Percentiles rank a stretch among this genome's conserved stretches.
Evolutionary conservation across 768 basidiomycete species (phyloP).

Genomic region (Saitozyma sp.): DNA sequence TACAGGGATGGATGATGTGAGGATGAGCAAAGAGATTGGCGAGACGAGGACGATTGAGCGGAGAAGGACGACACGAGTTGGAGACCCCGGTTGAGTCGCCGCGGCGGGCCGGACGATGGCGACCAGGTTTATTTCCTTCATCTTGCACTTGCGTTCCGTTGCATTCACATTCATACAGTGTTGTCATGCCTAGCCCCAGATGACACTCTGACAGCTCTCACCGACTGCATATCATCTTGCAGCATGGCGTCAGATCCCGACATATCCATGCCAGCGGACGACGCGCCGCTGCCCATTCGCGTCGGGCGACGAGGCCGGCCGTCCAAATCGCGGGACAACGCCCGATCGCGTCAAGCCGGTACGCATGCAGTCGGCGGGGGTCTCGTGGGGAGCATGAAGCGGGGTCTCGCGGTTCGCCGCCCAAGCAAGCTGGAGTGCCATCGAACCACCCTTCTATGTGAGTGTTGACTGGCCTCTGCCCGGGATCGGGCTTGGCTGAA

Average conservation of each 20-base stretch:
- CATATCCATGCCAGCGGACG: background rate
- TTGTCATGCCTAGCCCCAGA: background rate
- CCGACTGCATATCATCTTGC: background rate
- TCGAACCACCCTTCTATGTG: constrained; percentile 1
- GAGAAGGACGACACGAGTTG: no score
- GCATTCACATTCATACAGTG: no score
- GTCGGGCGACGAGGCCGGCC: background rate
- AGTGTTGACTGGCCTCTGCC: background rate
- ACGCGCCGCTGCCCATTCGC: background rate
- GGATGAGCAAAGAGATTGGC: background rate
- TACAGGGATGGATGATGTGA: background rate
- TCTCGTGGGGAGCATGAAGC: constrained; percentile 15
- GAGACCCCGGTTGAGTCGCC: no score
- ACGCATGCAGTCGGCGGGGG: constrained; percentile 7
- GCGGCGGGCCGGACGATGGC: background rate
- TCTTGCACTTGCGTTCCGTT: no score
- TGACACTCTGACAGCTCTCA: background rate
- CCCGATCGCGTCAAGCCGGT: background rate
- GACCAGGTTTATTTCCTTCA: no score
- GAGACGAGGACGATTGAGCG: background rate
- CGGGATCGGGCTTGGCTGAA: no score
- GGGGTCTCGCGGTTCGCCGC: background rate
- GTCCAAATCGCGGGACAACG: background rate
- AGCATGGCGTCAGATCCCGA: background rate
- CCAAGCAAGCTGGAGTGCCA: background rate